Evolutionary conservation across 768 basidiomycete genomes (phyloP).

Genomic region (Royoungia palumana): DNA sequence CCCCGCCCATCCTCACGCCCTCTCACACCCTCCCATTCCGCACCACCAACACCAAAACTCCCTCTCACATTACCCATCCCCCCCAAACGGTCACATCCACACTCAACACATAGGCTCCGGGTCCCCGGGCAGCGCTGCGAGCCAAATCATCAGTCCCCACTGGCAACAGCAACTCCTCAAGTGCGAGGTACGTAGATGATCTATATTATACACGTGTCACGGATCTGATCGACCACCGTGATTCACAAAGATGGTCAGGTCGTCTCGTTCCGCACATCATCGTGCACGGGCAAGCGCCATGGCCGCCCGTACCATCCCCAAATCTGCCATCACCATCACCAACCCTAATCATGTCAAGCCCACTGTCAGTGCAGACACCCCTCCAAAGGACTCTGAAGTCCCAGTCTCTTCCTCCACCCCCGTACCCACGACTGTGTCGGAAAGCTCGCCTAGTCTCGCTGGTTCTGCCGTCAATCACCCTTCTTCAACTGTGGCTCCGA

Average conservation of each 20-base stretch:
- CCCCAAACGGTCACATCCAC: constrained; percentile 65
- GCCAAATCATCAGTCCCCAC: constrained; percentile 72
- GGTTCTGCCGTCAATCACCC: constrained; percentile 53
- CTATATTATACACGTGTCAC: constrained; percentile 14
- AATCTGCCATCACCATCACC: constrained; percentile 86
- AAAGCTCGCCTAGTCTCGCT: constrained; percentile 34
- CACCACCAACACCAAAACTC: constrained; percentile 82
- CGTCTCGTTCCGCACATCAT: constrained; percentile 86
- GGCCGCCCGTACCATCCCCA: constrained; percentile 82
- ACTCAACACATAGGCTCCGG: constrained; percentile 56
- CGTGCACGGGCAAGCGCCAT: constrained; percentile 94
- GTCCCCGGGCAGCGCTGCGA: constrained; percentile 51
- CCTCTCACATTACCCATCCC: constrained; percentile 72
- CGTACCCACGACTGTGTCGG: constrained; percentile 29
- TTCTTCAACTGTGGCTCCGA: constrained; percentile 72
- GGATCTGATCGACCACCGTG: constrained; percentile 19
- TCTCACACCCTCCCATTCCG: constrained; percentile 47
- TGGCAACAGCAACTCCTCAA: constrained; percentile 95
- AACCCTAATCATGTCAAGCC: constrained; percentile 77
- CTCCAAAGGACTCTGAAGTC: constrained; percentile 28
- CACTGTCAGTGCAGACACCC: constrained; percentile 23
- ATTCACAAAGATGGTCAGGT: constrained; percentile 67
- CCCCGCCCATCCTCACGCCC: constrained; percentile 51
- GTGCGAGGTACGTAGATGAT: constrained; percentile 71
- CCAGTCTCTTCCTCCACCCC: constrained; percentile 30